These are phyloP conservation scores for Rhododendron griersonianum DNA, from an alignment of 148 eudicot genomes.

Conservation along the genomic window DNA sequence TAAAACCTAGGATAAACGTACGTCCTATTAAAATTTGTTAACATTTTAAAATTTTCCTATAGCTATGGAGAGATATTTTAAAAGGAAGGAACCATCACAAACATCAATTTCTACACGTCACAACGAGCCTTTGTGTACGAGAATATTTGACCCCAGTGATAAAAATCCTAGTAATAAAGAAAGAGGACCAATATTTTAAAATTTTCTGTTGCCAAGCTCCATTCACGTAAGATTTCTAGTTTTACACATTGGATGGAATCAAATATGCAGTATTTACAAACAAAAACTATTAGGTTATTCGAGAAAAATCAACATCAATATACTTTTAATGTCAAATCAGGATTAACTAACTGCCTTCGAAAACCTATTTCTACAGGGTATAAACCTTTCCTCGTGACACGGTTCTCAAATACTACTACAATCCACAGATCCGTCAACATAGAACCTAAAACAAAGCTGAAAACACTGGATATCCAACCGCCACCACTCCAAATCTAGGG, in stretches of 20 bases:
- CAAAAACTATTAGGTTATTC: too few species aligned
- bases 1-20: too few species aligned
- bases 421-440: conserved; percentile 1
- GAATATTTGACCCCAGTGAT: too few species aligned
- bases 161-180: too few species aligned
- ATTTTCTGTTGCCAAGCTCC: not conserved
- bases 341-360: not conserved
- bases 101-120: too few species aligned
- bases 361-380: not conserved
- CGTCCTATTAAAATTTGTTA: too few species aligned
- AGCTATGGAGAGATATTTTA: too few species aligned
- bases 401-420: not conserved
- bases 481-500: conserved; percentile 7
- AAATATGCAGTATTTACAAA: not conserved
- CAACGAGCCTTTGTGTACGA: too few species aligned
- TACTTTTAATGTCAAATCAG: too few species aligned
- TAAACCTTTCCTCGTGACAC: not conserved
- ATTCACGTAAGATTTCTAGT: not conserved
- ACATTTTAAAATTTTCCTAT: too few species aligned
- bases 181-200: not conserved
- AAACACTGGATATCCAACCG: not conserved
- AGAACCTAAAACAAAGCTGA: not conserved
- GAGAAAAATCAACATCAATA: not conserved
- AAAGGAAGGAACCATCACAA: too few species aligned
- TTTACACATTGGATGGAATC: not conserved